These are phyloP conservation scores for Inonotus hispidus DNA, from an alignment of 1,284 basidiomycete species.

Conservation along the genomic window DNA sequence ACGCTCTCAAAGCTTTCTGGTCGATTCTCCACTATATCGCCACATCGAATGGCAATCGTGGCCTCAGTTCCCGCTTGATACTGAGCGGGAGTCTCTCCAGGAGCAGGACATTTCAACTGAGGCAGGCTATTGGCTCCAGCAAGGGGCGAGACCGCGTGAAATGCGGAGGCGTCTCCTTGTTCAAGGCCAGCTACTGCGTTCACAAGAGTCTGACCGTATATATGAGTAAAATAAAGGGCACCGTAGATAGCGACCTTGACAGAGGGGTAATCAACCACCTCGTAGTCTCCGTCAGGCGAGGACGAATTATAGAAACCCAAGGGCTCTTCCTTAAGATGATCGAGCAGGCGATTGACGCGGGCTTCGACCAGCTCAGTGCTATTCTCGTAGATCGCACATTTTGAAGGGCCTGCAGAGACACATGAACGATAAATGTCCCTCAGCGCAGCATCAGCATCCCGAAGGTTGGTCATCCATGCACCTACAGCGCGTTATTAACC, in stretches of 20 bases:
- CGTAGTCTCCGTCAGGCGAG: slow-evolving; percentile 3
- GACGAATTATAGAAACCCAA: slow-evolving; percentile 1
- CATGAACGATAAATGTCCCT: slow-evolving; percentile 20
- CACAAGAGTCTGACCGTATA: background rate
- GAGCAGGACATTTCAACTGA: slow-evolving; percentile 10
- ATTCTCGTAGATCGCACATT: no score
- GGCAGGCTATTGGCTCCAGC: background rate
- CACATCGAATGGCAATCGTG: slow-evolving; percentile 8
- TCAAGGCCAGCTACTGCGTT: slow-evolving; percentile 17
- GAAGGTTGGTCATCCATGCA: slow-evolving; percentile 20
- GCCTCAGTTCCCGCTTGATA: slow-evolving; percentile 15
- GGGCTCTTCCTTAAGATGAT: background rate
- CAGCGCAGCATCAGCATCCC: slow-evolving; percentile 20
- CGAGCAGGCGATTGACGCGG: slow-evolving; percentile 16
- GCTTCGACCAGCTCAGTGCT: slow-evolving; percentile 17
- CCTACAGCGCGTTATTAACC: slow-evolving; percentile 1
- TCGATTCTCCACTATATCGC: background rate
- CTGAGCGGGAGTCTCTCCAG: slow-evolving; percentile 10
- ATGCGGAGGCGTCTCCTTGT: slow-evolving; percentile 15
- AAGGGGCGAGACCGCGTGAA: slow-evolving; percentile 4
- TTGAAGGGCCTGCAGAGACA: slow-evolving; percentile 20
- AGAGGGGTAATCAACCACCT: slow-evolving; percentile 14
- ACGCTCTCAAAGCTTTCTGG: background rate
- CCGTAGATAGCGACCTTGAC: slow-evolving; percentile 15
- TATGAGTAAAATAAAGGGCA: slow-evolving; percentile 18